Base-by-base conservation (phyloP, 345 rosid species). In the Capsella bursapastoris region DNA sequence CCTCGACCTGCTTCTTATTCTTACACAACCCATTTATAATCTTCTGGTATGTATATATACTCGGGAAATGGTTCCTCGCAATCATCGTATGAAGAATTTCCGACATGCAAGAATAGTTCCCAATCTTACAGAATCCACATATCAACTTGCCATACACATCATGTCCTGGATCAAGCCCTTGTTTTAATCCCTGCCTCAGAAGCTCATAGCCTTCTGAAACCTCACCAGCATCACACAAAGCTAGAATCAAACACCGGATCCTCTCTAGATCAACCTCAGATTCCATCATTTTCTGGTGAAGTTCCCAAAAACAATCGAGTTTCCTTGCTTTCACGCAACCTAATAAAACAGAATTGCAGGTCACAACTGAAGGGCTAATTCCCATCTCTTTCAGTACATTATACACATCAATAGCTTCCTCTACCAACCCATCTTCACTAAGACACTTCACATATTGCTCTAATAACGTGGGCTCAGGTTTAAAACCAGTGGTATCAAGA, bases 51-150 rank as follows among this genome's bases (percentile, higher is more conserved):
- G 82, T 73, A 67, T 72, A 71, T 67, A 80, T 59, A 84, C 68
- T 85, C 32, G 82, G 86, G 29, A 82, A 63, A 65, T 56, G 81
- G 27, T 83, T 82, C 71, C 69, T 40, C 10, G 66, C 66, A 29
- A 84, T 84, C 55, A 83, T 76, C 22, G 89, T 84, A 41, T 82
- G 84, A 6, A 90, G 83, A 58, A 87, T 74, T 18, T 89, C 88
- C 13, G 83, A 75, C 41, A 74, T 73, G 65, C 80, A 41, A 73
- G 81, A 79, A 59, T 85, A 87, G 72, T 80, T 87, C 86, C 82
- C 82, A 28, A 74, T 59, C 71, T 81, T 72, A 75, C 93, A 83
- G 41, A 88, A 85, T 2, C 83, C 89, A 78, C 86, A 86, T 6
- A 88, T 57, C 66, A 88, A 66, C 37, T 77, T 76, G 12, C 85